Base-by-base conservation (phyloP, 192 early-diverging fungal genomes). In the Backusella circina region DNA sequence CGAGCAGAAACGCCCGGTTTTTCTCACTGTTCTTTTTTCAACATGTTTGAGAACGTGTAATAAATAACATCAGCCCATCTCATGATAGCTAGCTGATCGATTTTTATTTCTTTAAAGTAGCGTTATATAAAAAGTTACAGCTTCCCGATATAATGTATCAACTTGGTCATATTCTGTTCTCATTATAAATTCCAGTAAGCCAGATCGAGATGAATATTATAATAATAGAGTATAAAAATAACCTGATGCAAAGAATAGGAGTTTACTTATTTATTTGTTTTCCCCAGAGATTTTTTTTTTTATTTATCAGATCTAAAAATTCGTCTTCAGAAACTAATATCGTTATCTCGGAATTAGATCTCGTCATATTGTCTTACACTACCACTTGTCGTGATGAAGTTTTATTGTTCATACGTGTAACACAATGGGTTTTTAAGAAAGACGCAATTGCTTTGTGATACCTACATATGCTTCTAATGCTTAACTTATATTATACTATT, bases 291-390 rank as follows among this genome's bases (percentile, higher is more conserved):
- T 61, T 26, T 16, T 61, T 57, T 61, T 61, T 6, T 47, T 18
- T 47, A 6, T 61, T 61, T 61, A 61, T 61, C 54, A 61, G 54
- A 61, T 61, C 54, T 61, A 61, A 61, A 61, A 61, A 61, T 61
- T 61, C 54, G 12, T 61, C 54, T 26, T 61, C 54, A 61, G 54
- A 61, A 28, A 61, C 23, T 12, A 61, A 61, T 61, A 61, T 61
- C 54, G 23, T 61, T 61, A 61, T 61, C 54, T 61, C 54, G 23
- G 54, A 61, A 61, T 61, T 61, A 12, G 23, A 61, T 61, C 54
- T 28, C 54, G 10, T 61, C 54, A 61, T 61, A 61, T 61, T 28
- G 54, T 61, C 54, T 61, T 61, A 61, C 23, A 26, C 54, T 26
- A 61, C 13, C 54, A 61, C 21, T 61, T 61, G 54, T 61, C 21